Percentiles rank a stretch among this genome's conserved stretches.
Conservation (phyloP, 306 rosid species). For the Nissolia schottii region DNA sequence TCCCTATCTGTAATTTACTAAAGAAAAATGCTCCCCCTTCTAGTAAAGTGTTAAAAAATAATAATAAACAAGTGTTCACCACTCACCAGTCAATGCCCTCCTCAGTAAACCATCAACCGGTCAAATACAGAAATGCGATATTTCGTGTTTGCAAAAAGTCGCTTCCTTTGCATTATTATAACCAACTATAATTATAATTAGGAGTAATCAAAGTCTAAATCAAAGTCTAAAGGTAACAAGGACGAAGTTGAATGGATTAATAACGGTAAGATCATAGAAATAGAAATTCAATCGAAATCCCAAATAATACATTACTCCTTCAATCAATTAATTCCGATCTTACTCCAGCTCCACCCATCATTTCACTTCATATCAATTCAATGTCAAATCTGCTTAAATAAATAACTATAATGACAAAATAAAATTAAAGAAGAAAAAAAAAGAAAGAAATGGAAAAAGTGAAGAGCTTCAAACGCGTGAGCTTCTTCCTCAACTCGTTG, state of each 20-base stretch:
- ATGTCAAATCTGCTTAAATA: neutral
- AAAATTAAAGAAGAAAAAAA: neutral
- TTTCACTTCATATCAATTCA: neutral
- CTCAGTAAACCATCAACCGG: conserved; percentile 17
- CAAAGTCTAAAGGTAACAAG: neutral
- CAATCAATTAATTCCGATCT: neutral
- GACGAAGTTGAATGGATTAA: neutral
- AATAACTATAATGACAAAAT: neutral
- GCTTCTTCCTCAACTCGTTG: neutral
- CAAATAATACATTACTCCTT: neutral
- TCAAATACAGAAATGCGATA: conserved; percentile 12
- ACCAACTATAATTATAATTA: neutral
- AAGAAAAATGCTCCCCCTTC: conserved; percentile 2
- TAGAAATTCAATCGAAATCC: neutral
- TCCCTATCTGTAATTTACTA: neutral
- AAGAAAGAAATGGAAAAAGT: neutral
- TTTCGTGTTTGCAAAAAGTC: neutral
- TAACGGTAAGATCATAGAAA: neutral
- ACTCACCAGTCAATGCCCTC: conserved; percentile 22
- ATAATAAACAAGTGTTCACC: neutral
- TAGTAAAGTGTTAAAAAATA: neutral
- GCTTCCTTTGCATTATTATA: neutral
- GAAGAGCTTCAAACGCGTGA: neutral
- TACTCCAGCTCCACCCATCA: neutral
- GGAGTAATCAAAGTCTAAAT: neutral